Evolutionary conservation across 805 yeast genomes (phyloP).

Genomic region (Yarrowia keelungensis): DNA sequence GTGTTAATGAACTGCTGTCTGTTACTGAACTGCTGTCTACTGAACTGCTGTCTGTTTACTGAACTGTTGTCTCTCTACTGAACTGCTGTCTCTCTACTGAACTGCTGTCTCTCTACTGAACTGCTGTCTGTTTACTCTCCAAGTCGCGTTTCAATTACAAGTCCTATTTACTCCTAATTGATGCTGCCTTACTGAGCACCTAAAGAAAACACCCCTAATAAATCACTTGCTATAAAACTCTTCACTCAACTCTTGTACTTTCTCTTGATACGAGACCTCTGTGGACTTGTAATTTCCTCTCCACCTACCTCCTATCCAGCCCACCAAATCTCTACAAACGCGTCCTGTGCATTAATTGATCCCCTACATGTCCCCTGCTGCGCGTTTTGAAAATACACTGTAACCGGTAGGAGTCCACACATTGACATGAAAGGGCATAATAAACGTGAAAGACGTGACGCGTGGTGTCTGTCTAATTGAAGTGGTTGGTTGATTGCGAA

Average conservation of each 20-base stretch:
- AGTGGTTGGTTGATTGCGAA: too few relatives aligned
- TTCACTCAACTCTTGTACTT: too few relatives aligned
- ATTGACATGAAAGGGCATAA: not conserved
- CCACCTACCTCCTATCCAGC: not conserved
- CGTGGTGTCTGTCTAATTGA: too few relatives aligned
- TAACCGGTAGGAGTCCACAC: not conserved
- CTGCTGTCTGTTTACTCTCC: not conserved
- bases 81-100: not conserved
- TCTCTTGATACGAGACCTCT: too few relatives aligned
- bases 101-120: not conserved
- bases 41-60: not conserved
- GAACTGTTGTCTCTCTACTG: not conserved
- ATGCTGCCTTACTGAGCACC: too few relatives aligned
- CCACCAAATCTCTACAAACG: not conserved
- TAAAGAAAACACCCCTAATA: too few relatives aligned
- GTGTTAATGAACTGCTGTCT: not conserved
- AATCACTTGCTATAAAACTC: too few relatives aligned
- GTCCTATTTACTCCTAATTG: too few relatives aligned
- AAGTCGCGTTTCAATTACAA: too few relatives aligned
- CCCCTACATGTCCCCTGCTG: not conserved
- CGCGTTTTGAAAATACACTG: not conserved
- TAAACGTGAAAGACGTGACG: not conserved
- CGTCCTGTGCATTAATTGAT: slow-evolving; percentile 5
- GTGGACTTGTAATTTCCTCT: not conserved
- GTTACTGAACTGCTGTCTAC: not conserved